Evolutionary conservation across 2,329 filamentous ascomycete genomes (phyloP).

Genomic region (Epichloe brachyelytri): DNA sequence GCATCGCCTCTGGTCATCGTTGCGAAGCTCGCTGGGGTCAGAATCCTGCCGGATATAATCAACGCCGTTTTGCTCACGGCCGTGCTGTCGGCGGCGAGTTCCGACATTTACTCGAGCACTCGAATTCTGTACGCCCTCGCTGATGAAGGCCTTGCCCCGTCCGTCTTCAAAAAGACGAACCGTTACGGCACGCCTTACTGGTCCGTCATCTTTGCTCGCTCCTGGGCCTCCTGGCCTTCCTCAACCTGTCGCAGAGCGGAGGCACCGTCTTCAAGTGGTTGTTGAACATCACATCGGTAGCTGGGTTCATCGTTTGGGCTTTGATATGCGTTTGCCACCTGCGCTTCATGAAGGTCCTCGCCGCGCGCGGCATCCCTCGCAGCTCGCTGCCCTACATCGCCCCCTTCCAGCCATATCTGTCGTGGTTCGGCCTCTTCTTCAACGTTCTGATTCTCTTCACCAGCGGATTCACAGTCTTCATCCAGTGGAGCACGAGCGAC

Average conservation of each 20-base stretch:
- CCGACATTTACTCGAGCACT: slow-evolving; percentile 61
- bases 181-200: slow-evolving; percentile 48
- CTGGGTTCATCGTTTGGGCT: slow-evolving; percentile 58
- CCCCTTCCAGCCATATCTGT: slow-evolving; percentile 48
- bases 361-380: slow-evolving; percentile 42
- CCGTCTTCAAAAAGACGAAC: slow-evolving; percentile 46
- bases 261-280: slow-evolving; percentile 58
- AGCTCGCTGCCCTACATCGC: slow-evolving; percentile 47
- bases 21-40: slow-evolving; percentile 48
- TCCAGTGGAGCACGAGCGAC: slow-evolving; percentile 43
- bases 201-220: slow-evolving; percentile 40
- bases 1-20: slow-evolving; percentile 54
- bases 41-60: slow-evolving; percentile 54
- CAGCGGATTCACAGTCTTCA: slow-evolving; percentile 57
- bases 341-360: slow-evolving; percentile 49
- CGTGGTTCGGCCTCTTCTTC: slow-evolving; percentile 54
- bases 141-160: slow-evolving; percentile 49
- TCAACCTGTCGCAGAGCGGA: slow-evolving; percentile 49
- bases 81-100: slow-evolving; percentile 66
- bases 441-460: slow-evolving; percentile 52
- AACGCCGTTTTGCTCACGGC: slow-evolving; percentile 68
- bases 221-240: slow-evolving; percentile 52
- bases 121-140: slow-evolving; percentile 56
- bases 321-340: slow-evolving; percentile 53
- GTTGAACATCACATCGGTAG: slow-evolving; percentile 55